Evolutionary conservation across 2,329 filamentous ascomycete genomes (phyloP).

Genomic region (Eurotiales sp.): DNA sequence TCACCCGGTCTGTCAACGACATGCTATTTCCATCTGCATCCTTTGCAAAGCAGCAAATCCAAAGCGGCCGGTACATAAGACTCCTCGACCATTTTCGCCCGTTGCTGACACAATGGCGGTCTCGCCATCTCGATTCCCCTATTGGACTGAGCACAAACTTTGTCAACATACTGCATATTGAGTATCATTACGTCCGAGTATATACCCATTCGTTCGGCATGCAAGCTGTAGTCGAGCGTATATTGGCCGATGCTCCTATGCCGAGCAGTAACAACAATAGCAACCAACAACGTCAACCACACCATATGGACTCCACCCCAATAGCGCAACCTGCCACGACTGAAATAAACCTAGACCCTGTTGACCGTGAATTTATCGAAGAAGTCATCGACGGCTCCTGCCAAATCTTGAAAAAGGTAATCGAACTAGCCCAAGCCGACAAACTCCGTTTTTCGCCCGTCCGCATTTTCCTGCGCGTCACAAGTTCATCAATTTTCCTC

Average conservation of each 20-base stretch:
- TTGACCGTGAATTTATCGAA: constrained; percentile 54
- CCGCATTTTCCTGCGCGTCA: constrained; percentile 52
- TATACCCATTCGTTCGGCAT: constrained; percentile 49
- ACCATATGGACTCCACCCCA: background rate
- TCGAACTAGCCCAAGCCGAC: constrained; percentile 44
- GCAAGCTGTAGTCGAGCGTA: constrained; percentile 56
- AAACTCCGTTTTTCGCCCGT: constrained; percentile 52
- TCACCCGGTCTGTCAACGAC: constrained; percentile 51
- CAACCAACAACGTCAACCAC: constrained; percentile 1
- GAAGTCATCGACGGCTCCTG: constrained; percentile 55
- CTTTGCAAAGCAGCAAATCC: constrained; percentile 17
- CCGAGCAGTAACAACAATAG: constrained; percentile 15
- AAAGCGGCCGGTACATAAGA: constrained; percentile 48
- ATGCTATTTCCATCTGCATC: constrained; percentile 46
- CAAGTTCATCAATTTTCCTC: constrained; percentile 54
- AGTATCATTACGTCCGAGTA: constrained; percentile 47
- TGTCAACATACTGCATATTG: constrained; percentile 51
- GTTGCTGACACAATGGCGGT: constrained; percentile 35
- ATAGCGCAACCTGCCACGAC: constrained; percentile 2
- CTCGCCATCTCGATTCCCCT: constrained; percentile 31
- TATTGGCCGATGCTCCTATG: constrained; percentile 32
- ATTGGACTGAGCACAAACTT: constrained; percentile 24
- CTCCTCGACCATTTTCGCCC: constrained; percentile 42
- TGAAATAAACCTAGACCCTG: constrained; percentile 35
- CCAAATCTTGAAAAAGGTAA: constrained; percentile 50